Percentiles rank a stretch among this genome's conserved stretches.
Evolutionary conservation across 192 early-diverging fungal species (phyloP).

Genomic region (Coemansia sp.): DNA sequence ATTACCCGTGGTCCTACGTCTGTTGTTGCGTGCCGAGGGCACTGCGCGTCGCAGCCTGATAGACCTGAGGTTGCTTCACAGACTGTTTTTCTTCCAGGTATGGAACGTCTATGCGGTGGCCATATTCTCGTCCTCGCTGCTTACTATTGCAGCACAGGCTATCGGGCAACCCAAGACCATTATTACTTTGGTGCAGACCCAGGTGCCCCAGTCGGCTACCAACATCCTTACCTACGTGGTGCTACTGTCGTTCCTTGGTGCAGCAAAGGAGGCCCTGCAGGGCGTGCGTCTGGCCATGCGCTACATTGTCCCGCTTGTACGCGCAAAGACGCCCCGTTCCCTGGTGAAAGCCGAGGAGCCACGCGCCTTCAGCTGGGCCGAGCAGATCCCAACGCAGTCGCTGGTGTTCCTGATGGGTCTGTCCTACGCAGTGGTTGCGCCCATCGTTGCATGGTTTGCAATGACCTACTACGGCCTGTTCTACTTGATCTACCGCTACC

Average conservation of each 20-base stretch:
- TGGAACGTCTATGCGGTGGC: slow-evolving; percentile 79
- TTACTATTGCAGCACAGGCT: slow-evolving; percentile 39
- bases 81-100: slow-evolving; percentile 79
- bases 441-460: slow-evolving; percentile 76
- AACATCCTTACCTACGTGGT: slow-evolving; percentile 87
- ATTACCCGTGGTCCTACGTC: slow-evolving; percentile 66
- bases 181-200: slow-evolving; percentile 57
- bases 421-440: slow-evolving; percentile 79
- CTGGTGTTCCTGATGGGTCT: slow-evolving; percentile 73
- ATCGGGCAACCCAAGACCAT: slow-evolving; percentile 26
- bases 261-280: slow-evolving; percentile 70
- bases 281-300: slow-evolving; percentile 64
- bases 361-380: slow-evolving; percentile 57
- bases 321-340: slow-evolving; percentile 75
- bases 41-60: slow-evolving; percentile 59
- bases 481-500: slow-evolving; percentile 77
- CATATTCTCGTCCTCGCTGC: slow-evolving; percentile 67
- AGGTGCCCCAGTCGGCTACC: slow-evolving; percentile 72
- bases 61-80: slow-evolving; percentile 62
- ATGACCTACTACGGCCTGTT: slow-evolving; percentile 70
- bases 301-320: slow-evolving; percentile 54
- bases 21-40: slow-evolving; percentile 64
- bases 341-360: slow-evolving; percentile 59
- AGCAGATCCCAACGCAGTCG: slow-evolving; percentile 65
- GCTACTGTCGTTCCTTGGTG: slow-evolving; percentile 66